Base-by-base conservation (phyloP, 352 stramenopile genomes). In the Phytopythium helicoides region DNA sequence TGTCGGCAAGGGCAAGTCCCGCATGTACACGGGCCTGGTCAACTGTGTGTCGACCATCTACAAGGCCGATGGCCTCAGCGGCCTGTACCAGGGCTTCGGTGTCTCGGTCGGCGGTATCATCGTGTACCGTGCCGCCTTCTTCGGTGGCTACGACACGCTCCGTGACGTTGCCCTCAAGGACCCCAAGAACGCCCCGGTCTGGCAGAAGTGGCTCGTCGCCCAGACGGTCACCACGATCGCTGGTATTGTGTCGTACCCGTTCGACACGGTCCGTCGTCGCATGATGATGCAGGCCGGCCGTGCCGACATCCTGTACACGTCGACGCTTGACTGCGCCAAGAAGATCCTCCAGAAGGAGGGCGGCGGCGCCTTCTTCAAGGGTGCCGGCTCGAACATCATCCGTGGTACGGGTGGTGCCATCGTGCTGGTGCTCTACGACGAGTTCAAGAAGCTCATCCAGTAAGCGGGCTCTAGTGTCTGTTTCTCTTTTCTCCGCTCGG, bases 61-160 rank as follows among this genome's bases (percentile, higher is more conserved):
- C 84, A 94, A 94, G 79, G 71, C 69, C 33, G 84, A 94, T 61
- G 97, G 97, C 45, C 31, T 97, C 25, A 66, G 81, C 52, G 89
- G 89, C 46, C 81, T 99, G 47, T 99, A 99, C 92, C 98, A 98
- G 70, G 97, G 97, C 76, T 99, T 99, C 64, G 96, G 95, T 69
- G 89, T 99, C 44, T 99, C 97, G 47, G 87, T 99, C 52, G 83
- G 95, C 76, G 97, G 97, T 91, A 99, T 96, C 76, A 99, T 99
- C 64, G 92, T 98, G 59, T 99, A 99, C 95, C 95, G 97, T 86
- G 96, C 95, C 55, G 90, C 89, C 28, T 98, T 99, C 89, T 99
- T 99, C 70, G 96, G 96, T 75, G 87, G 98, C 71, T 99, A 98
- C 84, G 96, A 99, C 70, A 99, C 96, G 22, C 70, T 98, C 45